A percentile compares a stretch with the other conserved stretches of the same genome.
phyloP scores from a whole-genome alignment of 352 stramenopile species.

The Globisporangium parvum region DNA sequence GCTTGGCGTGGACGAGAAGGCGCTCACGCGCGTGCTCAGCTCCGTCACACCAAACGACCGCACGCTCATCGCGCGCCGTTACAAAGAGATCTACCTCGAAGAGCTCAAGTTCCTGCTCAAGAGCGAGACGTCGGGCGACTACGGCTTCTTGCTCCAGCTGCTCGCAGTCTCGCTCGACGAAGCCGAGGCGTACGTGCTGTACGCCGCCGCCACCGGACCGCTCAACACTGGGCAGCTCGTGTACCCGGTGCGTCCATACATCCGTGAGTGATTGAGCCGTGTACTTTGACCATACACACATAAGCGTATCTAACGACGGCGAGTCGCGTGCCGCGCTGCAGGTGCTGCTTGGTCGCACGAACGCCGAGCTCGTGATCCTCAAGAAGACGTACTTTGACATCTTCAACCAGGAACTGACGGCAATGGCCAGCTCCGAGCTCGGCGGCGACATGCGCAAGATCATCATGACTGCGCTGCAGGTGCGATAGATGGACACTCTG shows the following conservation, averaged over 20 bases:
- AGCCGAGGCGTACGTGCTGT: slow-evolving; percentile 23
- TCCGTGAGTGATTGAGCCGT: too few species aligned
- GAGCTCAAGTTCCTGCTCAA: slow-evolving; percentile 19
- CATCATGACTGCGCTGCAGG: slow-evolving; percentile 29
- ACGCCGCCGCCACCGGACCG: slow-evolving; percentile 18
- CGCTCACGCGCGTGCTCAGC: slow-evolving; percentile 17
- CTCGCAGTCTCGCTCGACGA: slow-evolving; percentile 19
- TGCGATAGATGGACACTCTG: not conserved
- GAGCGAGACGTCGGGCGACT: slow-evolving; percentile 21
- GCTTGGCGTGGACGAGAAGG: slow-evolving; percentile 19
- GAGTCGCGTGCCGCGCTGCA: slow-evolving; percentile 2
- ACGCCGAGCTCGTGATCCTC: slow-evolving; percentile 31
- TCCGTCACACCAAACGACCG: slow-evolving; percentile 17
- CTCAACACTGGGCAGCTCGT: slow-evolving; percentile 19
- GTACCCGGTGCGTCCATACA: slow-evolving; percentile 19
- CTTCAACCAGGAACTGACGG: slow-evolving; percentile 33
- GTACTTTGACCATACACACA: too few species aligned
- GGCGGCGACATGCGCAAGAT: slow-evolving; percentile 32
- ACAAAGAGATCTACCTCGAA: slow-evolving; percentile 24
- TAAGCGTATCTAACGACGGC: too few species aligned
- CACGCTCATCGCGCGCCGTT: slow-evolving; percentile 19
- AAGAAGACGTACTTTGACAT: slow-evolving; percentile 43
- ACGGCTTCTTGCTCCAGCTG: slow-evolving; percentile 22
- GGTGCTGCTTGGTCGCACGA: slow-evolving; percentile 27
- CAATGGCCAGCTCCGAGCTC: slow-evolving; percentile 29